Evolutionary conservation across 1,284 basidiomycete species (phyloP).

Genomic region (Ustilago loliicola): DNA sequence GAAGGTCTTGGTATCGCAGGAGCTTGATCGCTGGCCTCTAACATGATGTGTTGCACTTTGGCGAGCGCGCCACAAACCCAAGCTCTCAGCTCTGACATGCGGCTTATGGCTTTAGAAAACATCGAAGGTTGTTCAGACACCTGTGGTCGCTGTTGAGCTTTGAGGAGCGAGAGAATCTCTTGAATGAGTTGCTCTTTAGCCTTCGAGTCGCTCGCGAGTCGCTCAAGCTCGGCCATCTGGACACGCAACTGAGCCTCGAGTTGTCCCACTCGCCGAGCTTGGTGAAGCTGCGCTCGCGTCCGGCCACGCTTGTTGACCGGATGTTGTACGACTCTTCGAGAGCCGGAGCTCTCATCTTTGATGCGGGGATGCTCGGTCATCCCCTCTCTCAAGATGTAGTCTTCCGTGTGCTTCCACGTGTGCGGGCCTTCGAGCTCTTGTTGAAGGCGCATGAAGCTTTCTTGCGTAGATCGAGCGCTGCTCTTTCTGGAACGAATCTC

Average conservation of each 20-base stretch:
- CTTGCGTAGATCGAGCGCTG: background rate
- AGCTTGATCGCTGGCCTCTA: slow-evolving; percentile 1
- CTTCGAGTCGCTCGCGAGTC: background rate
- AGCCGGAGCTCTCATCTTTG: background rate
- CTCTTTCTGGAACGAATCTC: background rate
- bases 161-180: background rate
- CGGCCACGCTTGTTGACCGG: background rate
- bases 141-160: background rate
- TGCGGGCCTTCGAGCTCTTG: background rate
- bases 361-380: background rate
- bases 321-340: background rate
- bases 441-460: background rate
- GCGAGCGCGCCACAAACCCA: background rate
- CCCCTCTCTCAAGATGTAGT: background rate
- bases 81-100: background rate
- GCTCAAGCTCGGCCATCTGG: background rate
- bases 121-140: background rate
- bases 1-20: background rate
- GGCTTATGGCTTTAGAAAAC: background rate
- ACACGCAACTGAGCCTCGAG: background rate
- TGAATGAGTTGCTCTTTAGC: background rate
- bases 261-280: background rate
- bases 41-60: background rate
- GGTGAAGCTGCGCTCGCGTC: background rate
- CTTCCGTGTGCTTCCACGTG: background rate